Evolutionary conservation across 352 stramenopile genomes (phyloP).

Genomic region (Phytophthora multivora): DNA sequence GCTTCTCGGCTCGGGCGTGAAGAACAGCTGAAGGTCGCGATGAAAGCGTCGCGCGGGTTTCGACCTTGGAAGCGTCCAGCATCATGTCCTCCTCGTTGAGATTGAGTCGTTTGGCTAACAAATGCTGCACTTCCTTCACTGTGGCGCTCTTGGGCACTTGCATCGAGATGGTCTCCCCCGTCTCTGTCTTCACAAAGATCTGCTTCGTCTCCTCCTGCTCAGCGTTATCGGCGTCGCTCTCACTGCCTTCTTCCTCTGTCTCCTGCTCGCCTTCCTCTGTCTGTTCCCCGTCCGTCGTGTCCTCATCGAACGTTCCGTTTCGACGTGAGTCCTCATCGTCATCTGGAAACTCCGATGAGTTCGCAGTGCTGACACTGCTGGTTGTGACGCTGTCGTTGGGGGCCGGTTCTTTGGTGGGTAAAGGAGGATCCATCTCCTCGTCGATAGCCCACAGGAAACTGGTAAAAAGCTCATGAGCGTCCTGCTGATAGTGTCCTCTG

Average conservation of each 20-base stretch:
- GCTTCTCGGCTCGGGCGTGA: slow-evolving; percentile 29
- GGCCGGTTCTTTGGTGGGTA: slow-evolving; percentile 3
- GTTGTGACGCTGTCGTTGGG: slow-evolving; percentile 19
- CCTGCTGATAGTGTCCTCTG: slow-evolving; percentile 95
- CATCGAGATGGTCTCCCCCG: slow-evolving; percentile 63
- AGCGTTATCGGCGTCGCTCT: slow-evolving; percentile 28
- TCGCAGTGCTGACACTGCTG: slow-evolving; percentile 29
- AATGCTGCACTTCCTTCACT: slow-evolving; percentile 53
- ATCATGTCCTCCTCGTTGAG: slow-evolving; percentile 64
- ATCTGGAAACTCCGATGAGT: slow-evolving; percentile 33
- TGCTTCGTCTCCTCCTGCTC: slow-evolving; percentile 45
- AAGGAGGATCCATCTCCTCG: slow-evolving; percentile 64
- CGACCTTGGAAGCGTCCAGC: slow-evolving; percentile 38
- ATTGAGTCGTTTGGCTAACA: slow-evolving; percentile 60
- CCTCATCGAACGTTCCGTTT: slow-evolving; percentile 28
- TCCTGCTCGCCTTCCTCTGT: slow-evolving; percentile 26
- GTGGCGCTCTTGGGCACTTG: slow-evolving; percentile 52
- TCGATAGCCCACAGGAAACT: slow-evolving; percentile 92
- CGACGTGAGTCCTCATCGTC: slow-evolving; percentile 27
- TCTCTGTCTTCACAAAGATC: slow-evolving; percentile 72
- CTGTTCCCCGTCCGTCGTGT: slow-evolving; percentile 23
- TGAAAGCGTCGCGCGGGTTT: slow-evolving; percentile 31
- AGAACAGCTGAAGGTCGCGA: slow-evolving; percentile 35
- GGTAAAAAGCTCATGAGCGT: slow-evolving; percentile 95
- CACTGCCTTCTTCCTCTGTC: slow-evolving; percentile 25